Base-by-base conservation (phyloP, 805 yeast species). In the Saitoella complicata region DNA sequence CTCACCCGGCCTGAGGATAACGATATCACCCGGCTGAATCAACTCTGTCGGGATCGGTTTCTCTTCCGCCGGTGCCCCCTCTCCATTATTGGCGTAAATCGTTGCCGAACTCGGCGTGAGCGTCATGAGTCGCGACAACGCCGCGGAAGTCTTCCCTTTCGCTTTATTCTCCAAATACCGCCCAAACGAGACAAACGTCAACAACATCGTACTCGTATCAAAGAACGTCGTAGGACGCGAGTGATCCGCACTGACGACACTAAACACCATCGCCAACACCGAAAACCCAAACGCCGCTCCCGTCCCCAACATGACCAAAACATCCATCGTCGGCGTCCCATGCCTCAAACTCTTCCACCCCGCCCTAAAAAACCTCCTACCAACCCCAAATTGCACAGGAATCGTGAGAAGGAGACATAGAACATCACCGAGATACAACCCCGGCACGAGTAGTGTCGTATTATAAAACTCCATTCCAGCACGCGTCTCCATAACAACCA, bases 131-230 rank as follows among this genome's bases (percentile, higher is more conserved):
- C 77, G 75, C 0, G 95, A 80, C 37, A 91, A 68, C 0, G 97
- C 94, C 2, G 83, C 73, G 0, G 96, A 83, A 0, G 97, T 91
- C 47, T 82, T 84, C 4, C 97, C 94, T 57, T 91, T 85, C 1
- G 98, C 97, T 51, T 72, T 76, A 60, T 82, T 83, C 57, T 91
- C 99, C 21, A 87, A 66, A 72, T 83, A 81, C 62, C 91, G 88
- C 2, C 99, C 99, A 39, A 86, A 64, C 6, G 91, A 72, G 31
- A 91, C 86, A 59, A 86, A 91, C 5, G 78, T 64, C 42, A 88
- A 70, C 38, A 91, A 68, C 93, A 93, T 84, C 10, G 79, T 76
- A 1, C 85, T 71, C 0, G 97, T 86, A 47, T 85, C 96, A 66
- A 91, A 87, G 34, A 48, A 53, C 34, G 86, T 66, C 0, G 80